Conservation (phyloP, 768 basidiomycete genomes). For the Atractiella rhizophila region DNA sequence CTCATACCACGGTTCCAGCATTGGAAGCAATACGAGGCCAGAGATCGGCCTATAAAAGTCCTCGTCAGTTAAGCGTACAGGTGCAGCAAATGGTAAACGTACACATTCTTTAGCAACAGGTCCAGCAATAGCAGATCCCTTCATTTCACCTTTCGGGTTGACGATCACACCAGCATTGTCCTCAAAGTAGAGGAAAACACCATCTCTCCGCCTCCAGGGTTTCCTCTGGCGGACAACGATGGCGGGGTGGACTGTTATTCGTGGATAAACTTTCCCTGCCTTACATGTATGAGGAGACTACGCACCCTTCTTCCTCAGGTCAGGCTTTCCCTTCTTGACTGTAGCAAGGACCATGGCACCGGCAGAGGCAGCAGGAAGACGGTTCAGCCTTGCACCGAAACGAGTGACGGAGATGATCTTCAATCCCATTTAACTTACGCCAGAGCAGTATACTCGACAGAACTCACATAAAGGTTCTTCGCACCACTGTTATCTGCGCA, state of each 20-base stretch:
- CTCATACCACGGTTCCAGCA: slow-evolving; percentile 81
- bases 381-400: slow-evolving; percentile 85
- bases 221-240: slow-evolving; percentile 95
- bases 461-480: slow-evolving; percentile 50
- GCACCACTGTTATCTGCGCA: slow-evolving; percentile 97
- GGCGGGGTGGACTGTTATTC: slow-evolving; percentile 60
- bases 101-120: slow-evolving; percentile 99
- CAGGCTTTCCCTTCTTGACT: slow-evolving; percentile 99
- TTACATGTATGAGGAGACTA: slow-evolving; percentile 8
- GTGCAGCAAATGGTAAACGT: slow-evolving; percentile 21
- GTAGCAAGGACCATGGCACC: slow-evolving; percentile 80
- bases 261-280: background rate
- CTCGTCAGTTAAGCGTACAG: background rate
- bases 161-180: slow-evolving; percentile 27
- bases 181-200: slow-evolving; percentile 71
- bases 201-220: slow-evolving; percentile 90
- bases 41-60: slow-evolving; percentile 47
- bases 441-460: background rate
- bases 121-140: slow-evolving; percentile 64
- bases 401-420: slow-evolving; percentile 75
- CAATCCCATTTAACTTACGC: background rate
- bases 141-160: slow-evolving; percentile 99
- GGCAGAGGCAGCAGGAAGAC: slow-evolving; percentile 58
- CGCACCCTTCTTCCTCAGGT: slow-evolving; percentile 97
- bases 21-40: slow-evolving; percentile 99